phyloP scores from a whole-genome alignment of 2,329 filamentous ascomycete genomes.

The Pseudopyricularia cyperi region DNA sequence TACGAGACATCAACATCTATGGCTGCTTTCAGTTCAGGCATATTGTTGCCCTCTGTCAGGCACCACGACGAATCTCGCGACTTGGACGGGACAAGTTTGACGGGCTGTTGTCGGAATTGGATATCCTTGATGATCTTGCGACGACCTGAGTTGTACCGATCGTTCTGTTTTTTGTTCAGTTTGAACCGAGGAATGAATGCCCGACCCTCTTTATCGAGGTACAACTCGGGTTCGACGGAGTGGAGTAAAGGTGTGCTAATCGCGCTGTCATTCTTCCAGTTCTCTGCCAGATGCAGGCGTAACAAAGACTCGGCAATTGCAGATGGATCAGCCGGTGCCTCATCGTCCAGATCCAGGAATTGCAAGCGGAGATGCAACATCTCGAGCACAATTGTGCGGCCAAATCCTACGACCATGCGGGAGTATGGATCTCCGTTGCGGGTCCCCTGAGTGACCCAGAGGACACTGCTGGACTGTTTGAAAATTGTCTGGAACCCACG shows the following conservation, averaged over 20 bases:
- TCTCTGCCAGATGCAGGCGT: neutral
- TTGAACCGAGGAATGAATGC: neutral
- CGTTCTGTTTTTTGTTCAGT: neutral
- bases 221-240: neutral
- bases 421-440: conserved; percentile 7
- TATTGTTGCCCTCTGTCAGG: neutral
- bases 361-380: conserved; percentile 10
- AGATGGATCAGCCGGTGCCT: neutral
- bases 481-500: conserved; percentile 7
- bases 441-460: conserved; percentile 12
- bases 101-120: neutral
- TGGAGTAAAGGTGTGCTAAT: conserved; percentile 1
- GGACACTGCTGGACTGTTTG: conserved; percentile 8
- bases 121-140: neutral
- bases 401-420: conserved; percentile 11
- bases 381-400: conserved; percentile 10
- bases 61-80: neutral
- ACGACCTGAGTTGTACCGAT: neutral
- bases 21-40: neutral
- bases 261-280: neutral
- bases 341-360: conserved; percentile 8
- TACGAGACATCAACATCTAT: neutral
- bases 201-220: neutral
- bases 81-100: neutral
- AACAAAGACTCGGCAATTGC: neutral